A percentile compares a stretch with the other conserved stretches of the same genome.
phyloP scores from a whole-genome alignment of 805 yeast species.

The Suhomyces emberorum region DNA sequence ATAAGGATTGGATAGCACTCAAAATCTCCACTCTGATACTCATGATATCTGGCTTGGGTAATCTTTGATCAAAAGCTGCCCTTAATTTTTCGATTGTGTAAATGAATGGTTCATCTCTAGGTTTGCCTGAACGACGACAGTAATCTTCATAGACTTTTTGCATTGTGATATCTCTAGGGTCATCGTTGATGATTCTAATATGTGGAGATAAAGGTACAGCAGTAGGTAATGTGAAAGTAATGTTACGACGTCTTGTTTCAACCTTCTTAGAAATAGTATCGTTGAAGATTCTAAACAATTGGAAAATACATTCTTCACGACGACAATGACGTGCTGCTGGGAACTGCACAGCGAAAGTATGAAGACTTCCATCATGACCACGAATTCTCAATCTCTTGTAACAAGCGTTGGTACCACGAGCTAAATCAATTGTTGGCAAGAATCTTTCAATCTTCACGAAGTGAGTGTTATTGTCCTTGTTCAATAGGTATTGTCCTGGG shows the following conservation, averaged over 20 bases:
- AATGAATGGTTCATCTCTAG: conserved; percentile 86
- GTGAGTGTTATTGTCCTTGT: conserved; percentile 84
- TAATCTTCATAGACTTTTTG: conserved; percentile 84
- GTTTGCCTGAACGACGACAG: conserved; percentile 68
- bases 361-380: conserved; percentile 90
- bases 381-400: conserved; percentile 84
- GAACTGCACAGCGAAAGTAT: conserved; percentile 92
- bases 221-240: conserved; percentile 81
- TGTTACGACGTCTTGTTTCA: conserved; percentile 81
- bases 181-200: conserved; percentile 84
- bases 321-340: conserved; percentile 98
- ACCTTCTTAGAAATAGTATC: conserved; percentile 76
- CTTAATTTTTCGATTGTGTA: conserved; percentile 81
- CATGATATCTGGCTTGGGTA: conserved; percentile 88
- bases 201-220: conserved; percentile 95
- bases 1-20: conserved; percentile 80
- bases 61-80: conserved; percentile 88
- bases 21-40: conserved; percentile 89
- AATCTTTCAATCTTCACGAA: conserved; percentile 92
- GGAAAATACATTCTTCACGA: conserved; percentile 92
- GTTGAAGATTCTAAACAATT: conserved; percentile 84
- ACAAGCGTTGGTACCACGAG: conserved; percentile 87
- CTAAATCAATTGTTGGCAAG: conserved; percentile 81
- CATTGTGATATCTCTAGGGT: conserved; percentile 68
- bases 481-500: conserved; percentile 92